Percentiles rank a stretch among this genome's conserved stretches.
Conservation (phyloP, 2,329 filamentous ascomycete species). For the Fusarium chaquense region DNA sequence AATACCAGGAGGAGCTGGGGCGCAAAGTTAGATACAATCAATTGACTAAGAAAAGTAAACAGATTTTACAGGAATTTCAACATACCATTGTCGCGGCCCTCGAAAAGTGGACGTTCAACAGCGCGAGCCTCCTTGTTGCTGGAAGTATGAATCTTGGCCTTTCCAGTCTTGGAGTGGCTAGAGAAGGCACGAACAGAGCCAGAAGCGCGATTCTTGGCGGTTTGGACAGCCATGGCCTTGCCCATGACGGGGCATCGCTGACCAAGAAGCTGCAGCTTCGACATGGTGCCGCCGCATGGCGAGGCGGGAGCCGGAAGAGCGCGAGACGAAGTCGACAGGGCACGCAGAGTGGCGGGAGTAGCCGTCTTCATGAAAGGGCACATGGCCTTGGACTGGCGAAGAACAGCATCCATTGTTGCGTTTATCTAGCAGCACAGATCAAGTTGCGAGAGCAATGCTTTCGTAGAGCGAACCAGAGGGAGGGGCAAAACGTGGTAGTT, state of each 20-base stretch:
- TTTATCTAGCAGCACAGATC: slow-evolving; percentile 36
- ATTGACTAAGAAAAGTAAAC: background rate
- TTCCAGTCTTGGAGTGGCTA: slow-evolving; percentile 65
- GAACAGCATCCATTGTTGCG: slow-evolving; percentile 84
- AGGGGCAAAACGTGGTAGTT: slow-evolving; percentile 30
- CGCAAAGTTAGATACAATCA: slow-evolving; percentile 18
- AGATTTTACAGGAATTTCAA: slow-evolving; percentile 3
- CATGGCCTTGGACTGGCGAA: slow-evolving; percentile 95
- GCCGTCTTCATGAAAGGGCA: slow-evolving; percentile 98
- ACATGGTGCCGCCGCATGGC: slow-evolving; percentile 91
- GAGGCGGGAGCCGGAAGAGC: slow-evolving; percentile 57
- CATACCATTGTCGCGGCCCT: slow-evolving; percentile 64
- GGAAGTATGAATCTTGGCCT: slow-evolving; percentile 85
- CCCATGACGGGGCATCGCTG: slow-evolving; percentile 98
- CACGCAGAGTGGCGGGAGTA: slow-evolving; percentile 89
- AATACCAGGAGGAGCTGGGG: slow-evolving; percentile 42
- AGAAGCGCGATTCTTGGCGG: slow-evolving; percentile 65
- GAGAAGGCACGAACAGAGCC: slow-evolving; percentile 65
- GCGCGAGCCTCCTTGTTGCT: slow-evolving; percentile 81
- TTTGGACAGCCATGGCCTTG: slow-evolving; percentile 93
- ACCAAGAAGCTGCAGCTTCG: slow-evolving; percentile 93
- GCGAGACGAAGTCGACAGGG: slow-evolving; percentile 80
- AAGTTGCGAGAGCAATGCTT: slow-evolving; percentile 18
- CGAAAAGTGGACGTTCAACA: slow-evolving; percentile 70
- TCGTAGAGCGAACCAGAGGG: slow-evolving; percentile 33